Evolutionary conservation across 148 eudicot genomes (phyloP).

Genomic region (Amaranthus palmeri): DNA sequence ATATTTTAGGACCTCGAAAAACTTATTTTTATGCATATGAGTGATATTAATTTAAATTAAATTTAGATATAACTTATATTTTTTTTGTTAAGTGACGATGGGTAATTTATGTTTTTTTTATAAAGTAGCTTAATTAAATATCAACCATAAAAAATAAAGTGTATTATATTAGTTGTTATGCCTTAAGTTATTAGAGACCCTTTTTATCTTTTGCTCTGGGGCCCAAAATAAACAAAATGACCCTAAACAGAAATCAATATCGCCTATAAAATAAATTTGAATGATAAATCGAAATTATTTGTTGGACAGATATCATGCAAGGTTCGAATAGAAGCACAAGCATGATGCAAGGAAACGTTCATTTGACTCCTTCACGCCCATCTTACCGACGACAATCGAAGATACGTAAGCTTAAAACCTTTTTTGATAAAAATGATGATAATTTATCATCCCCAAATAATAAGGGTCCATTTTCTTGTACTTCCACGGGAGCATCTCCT

Average conservation of each 20-base stretch:
- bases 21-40: no score
- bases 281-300: background rate
- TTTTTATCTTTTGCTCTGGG: no score
- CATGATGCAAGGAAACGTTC: background rate
- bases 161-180: no score
- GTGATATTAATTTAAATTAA: no score
- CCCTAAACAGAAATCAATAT: background rate
- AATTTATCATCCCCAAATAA: background rate
- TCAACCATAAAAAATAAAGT: no score
- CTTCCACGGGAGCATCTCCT: background rate
- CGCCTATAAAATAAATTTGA: background rate
- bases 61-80: no score
- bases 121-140: no score
- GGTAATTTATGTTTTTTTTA: no score
- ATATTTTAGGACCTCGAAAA: no score
- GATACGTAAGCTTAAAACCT: background rate
- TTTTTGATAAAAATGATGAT: background rate
- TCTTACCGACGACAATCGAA: slow-evolving; percentile 7
- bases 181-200: no score
- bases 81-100: no score
- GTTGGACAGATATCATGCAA: slow-evolving; percentile 4
- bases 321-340: background rate
- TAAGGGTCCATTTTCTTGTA: background rate
- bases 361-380: slow-evolving; percentile 13
- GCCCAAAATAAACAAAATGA: no score